Evolutionary conservation across 305 asterid genomes (phyloP).

Genomic region (Fraxinus dipetala): DNA sequence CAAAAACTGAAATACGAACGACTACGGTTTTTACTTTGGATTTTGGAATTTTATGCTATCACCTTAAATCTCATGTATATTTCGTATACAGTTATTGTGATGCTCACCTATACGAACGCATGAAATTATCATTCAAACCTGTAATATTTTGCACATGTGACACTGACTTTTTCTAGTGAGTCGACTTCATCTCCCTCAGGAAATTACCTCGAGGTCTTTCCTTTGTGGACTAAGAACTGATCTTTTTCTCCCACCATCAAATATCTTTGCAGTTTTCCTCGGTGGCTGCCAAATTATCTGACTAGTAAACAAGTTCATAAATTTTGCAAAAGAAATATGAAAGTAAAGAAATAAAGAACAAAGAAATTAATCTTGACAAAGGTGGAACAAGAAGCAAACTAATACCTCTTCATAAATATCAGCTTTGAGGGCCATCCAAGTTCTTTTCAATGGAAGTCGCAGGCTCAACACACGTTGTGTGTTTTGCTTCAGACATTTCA

Average conservation of each 20-base stretch:
- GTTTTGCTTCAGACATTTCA: constrained; percentile 85
- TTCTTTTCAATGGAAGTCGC: constrained; percentile 34
- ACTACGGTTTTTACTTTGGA: too few relatives aligned
- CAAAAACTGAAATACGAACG: too few relatives aligned
- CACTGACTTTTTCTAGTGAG: background rate
- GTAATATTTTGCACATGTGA: background rate
- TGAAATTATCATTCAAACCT: background rate
- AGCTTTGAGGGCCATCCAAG: constrained; percentile 24
- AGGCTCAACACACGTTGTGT: constrained; percentile 23
- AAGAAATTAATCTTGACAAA: constrained; percentile 3
- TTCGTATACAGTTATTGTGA: background rate
- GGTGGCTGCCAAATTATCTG: background rate
- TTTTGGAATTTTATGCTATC: background rate
- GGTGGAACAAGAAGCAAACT: constrained; percentile 18
- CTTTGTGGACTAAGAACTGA: background rate
- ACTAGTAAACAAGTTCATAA: background rate
- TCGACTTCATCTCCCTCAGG: background rate
- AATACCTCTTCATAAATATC: constrained; percentile 33
- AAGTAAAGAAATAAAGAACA: constrained; percentile 1
- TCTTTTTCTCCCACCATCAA: background rate
- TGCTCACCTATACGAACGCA: background rate
- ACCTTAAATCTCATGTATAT: background rate
- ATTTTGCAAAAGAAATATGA: background rate
- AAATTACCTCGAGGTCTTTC: background rate
- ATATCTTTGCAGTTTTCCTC: background rate